Conservation (phyloP, 2,329 filamentous ascomycete genomes). For the Metarhizium brunneum region DNA sequence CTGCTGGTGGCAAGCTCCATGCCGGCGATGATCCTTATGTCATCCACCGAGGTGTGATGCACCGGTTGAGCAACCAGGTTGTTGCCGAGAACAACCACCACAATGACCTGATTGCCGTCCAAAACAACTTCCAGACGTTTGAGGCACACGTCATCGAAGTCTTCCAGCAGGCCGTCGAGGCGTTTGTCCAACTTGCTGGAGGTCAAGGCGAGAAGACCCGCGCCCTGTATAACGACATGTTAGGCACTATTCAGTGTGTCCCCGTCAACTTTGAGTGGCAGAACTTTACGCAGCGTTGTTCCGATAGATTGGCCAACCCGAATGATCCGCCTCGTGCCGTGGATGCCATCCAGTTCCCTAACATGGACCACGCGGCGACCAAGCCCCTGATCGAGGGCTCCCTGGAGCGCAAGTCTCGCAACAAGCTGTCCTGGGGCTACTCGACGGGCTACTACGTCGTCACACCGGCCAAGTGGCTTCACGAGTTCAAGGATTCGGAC, state of each 20-base stretch:
- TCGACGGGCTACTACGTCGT: conserved; percentile 82
- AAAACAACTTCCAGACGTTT: conserved; percentile 80
- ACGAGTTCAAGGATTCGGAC: conserved; percentile 95
- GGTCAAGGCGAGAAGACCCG: conserved; percentile 76
- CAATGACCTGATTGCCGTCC: conserved; percentile 84
- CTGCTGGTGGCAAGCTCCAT: conserved; percentile 60
- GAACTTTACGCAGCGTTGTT: conserved; percentile 66
- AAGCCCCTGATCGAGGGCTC: conserved; percentile 78
- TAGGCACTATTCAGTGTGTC: conserved; percentile 65
- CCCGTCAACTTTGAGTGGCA: conserved; percentile 87
- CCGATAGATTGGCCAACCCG: conserved; percentile 67
- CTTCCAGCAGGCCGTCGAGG: conserved; percentile 71
- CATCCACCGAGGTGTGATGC: conserved; percentile 67
- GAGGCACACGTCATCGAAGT: conserved; percentile 78
- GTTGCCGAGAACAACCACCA: conserved; percentile 93
- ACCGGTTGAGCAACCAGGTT: conserved; percentile 84
- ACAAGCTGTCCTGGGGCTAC: conserved; percentile 71
- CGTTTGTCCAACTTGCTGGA: conserved; percentile 73
- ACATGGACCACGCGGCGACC: conserved; percentile 74
- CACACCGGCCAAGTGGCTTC: conserved; percentile 77
- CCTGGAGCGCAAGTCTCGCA: conserved; percentile 82
- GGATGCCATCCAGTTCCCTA: conserved; percentile 71
- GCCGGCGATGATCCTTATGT: conserved; percentile 81
- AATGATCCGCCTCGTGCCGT: conserved; percentile 64
- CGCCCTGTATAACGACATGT: conserved; percentile 75